Evolutionary conservation across 129 eudicot species (phyloP), one percentile per base, ranked within the genome.

Genomic region (Smallanthus sonchifolius): DNA sequence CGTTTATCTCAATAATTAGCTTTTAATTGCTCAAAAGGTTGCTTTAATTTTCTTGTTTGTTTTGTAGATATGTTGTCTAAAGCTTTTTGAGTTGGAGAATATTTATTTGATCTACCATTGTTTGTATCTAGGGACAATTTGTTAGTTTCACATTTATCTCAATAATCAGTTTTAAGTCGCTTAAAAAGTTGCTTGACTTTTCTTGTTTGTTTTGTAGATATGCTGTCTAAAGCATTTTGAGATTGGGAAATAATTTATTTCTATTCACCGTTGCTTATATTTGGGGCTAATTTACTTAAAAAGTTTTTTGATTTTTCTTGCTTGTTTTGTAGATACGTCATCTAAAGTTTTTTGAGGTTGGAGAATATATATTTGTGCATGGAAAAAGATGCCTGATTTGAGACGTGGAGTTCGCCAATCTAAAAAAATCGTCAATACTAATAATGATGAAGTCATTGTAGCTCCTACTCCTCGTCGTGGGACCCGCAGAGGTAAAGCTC

Each of bases 311-410:
- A 43, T 57, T 24, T 52, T 34, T 45, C 51, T 11, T 45, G 51
- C 51, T 45, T 45, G 59, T 59, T 57, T 57, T 77, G 63, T 57
- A 68, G 59, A 60, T 36, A 74, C 59, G 48, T 13, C 35, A 20
- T 43, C 13, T 68, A 35, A 44, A 77, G 37, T 38, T 68, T 77
- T 55, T 65, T n/a, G 48, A 81, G 77, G 10, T 32, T 2, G 77
- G 68, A 65, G 51, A 24, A 63, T 72, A 55, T 80, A 38, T 73
- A 32, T 69, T 54, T 60, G 84, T 85, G 89, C 86, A 82, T 82
- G 89, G 89, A 72, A 79, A 82, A 85, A 85, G 86, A 85, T 85
- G 89, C 89, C 86, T 75, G 86, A 85, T 82, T 85, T 85, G 86
- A 85, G 89, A 85, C 84, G 86, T 82, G 89, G 89, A 76, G 86